Conservation (phyloP, 495 filamentous ascomycete genomes). For the Podospora fimiseda region DNA sequence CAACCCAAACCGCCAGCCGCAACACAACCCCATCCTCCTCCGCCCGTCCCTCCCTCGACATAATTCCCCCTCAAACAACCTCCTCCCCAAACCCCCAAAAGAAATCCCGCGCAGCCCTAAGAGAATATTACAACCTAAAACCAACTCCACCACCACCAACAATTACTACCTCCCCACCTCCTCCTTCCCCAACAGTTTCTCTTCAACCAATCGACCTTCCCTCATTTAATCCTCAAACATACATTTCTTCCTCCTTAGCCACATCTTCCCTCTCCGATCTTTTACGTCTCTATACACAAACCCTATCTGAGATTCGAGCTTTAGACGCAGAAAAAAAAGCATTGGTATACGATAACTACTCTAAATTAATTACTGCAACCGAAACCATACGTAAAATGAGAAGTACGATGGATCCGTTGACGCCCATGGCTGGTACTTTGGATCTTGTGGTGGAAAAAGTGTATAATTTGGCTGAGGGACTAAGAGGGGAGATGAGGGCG, state of each 20-base stretch:
- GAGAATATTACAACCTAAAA: constrained; percentile 83
- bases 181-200: constrained; percentile 29
- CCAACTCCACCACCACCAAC: constrained; percentile 2
- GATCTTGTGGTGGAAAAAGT: constrained; percentile 74
- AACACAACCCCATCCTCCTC: constrained; percentile 42
- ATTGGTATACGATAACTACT: constrained; percentile 96
- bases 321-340: constrained; percentile 95
- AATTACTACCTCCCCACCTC: constrained; percentile 16
- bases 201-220: constrained; percentile 49
- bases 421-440: constrained; percentile 63
- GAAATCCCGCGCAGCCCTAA: constrained; percentile 76
- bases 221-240: constrained; percentile 51
- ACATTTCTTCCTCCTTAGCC: constrained; percentile 58
- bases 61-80: constrained; percentile 49
- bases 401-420: constrained; percentile 66
- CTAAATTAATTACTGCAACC: constrained; percentile 87
- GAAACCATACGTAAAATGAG: constrained; percentile 85
- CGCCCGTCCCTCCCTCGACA: constrained; percentile 30
- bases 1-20: no score
- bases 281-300: constrained; percentile 54
- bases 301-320: constrained; percentile 73
- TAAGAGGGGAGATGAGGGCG: constrained; percentile 50
- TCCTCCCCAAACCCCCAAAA: constrained; percentile 38
- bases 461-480: constrained; percentile 63
- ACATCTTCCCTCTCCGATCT: constrained; percentile 59